Percentiles rank a stretch among this genome's conserved stretches.
Evolutionary conservation across 129 eudicot genomes (phyloP).

Genomic region (Chrysanthemum seticuspe): DNA sequence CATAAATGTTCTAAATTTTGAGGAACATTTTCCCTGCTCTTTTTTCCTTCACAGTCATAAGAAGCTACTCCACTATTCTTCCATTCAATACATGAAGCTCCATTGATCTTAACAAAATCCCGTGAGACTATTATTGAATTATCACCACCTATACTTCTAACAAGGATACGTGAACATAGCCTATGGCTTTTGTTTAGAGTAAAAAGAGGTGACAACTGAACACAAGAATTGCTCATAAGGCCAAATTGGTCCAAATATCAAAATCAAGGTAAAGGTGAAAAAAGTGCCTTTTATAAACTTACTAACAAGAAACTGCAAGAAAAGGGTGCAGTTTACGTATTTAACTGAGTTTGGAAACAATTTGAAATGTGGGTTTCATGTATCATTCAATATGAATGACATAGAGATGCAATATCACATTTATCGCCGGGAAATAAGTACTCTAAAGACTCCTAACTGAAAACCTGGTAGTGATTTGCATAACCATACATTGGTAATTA

Average conservation of each 20-base stretch:
- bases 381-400: conserved; percentile 33
- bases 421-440: conserved; percentile 9
- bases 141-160: conserved; percentile 32
- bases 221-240: conserved; percentile 6
- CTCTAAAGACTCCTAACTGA: neutral
- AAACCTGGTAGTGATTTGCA: no score
- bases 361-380: conserved; percentile 29
- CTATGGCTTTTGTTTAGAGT: conserved; percentile 25
- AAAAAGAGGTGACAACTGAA: conserved; percentile 27
- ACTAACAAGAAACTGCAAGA: conserved; percentile 12
- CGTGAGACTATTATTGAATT: conserved; percentile 30
- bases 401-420: conserved; percentile 10
- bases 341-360: conserved; percentile 19
- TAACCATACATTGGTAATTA: neutral
- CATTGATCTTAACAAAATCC: conserved; percentile 41
- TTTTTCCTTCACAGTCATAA: conserved; percentile 25
- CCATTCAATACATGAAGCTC: conserved; percentile 24
- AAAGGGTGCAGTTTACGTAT: conserved; percentile 30
- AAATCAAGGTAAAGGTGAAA: neutral
- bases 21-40: conserved; percentile 4
- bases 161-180: conserved; percentile 26
- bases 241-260: neutral
- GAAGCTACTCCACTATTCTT: conserved; percentile 28
- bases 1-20: conserved; percentile 59
- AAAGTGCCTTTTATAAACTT: neutral